Conservation (phyloP, 768 basidiomycete genomes). For the Tremella yokohamensis region DNA sequence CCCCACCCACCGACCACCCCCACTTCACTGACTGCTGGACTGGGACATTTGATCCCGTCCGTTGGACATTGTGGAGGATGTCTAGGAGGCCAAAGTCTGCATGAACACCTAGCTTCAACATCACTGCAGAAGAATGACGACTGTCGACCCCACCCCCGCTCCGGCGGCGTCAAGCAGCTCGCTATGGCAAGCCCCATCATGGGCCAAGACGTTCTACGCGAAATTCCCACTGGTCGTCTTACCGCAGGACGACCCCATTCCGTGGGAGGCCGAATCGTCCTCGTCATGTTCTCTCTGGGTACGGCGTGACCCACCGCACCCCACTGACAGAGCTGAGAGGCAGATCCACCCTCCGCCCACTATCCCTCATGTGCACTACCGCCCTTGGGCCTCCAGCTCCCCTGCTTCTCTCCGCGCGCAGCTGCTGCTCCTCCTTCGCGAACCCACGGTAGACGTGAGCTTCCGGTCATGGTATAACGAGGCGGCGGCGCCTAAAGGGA, state of each 20-base stretch:
- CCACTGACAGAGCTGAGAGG: slow-evolving; percentile 7
- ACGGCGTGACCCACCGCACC: background rate
- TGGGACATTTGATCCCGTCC: slow-evolving; percentile 1
- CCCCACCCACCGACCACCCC: too few relatives aligned
- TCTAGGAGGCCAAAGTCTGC: too few relatives aligned
- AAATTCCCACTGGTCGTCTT: slow-evolving; percentile 37
- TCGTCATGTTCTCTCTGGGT: slow-evolving; percentile 25
- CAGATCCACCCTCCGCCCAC: slow-evolving; percentile 27
- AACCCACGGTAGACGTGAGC: slow-evolving; percentile 16
- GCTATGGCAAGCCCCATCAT: slow-evolving; percentile 31
- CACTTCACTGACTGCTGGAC: too few relatives aligned
- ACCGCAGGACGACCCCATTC: slow-evolving; percentile 32
- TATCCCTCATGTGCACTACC: slow-evolving; percentile 15
- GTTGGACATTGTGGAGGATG: too few relatives aligned
- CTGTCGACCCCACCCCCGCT: background rate
- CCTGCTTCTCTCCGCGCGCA: slow-evolving; percentile 35
- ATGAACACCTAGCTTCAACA: too few relatives aligned
- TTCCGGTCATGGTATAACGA: slow-evolving; percentile 35
- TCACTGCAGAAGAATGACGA: background rate
- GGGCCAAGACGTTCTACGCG: slow-evolving; percentile 33
- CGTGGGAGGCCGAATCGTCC: slow-evolving; percentile 8
- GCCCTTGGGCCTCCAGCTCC: slow-evolving; percentile 32
- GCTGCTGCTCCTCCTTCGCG: slow-evolving; percentile 37
- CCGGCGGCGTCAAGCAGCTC: background rate
- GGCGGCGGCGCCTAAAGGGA: slow-evolving; percentile 27